Evolutionary conservation across 1,139 yeast genomes (phyloP).

Genomic region (Candida anutae): DNA sequence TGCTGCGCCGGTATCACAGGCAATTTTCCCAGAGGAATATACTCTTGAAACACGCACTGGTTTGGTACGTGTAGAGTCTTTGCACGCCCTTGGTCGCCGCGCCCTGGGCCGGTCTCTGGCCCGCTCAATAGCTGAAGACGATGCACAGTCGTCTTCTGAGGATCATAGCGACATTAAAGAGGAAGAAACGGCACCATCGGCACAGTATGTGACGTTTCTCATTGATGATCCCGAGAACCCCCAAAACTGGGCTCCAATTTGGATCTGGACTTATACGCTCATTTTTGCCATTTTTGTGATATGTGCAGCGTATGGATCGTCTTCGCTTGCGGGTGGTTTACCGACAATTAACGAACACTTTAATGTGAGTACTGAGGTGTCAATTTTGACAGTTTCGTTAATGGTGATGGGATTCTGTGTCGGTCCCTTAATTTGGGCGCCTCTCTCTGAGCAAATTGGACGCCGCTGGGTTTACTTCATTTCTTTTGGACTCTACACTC

Average conservation of each 20-base stretch:
- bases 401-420: constrained; percentile 87
- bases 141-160: not conserved
- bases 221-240: constrained; percentile 82
- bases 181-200: no score
- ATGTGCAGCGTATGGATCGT: constrained; percentile 85
- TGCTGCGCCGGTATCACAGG: no score
- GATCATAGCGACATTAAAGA: not conserved
- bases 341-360: constrained; percentile 55
- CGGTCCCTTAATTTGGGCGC: constrained; percentile 90
- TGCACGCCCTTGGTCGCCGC: constrained; percentile 59
- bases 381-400: constrained; percentile 70
- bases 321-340: constrained; percentile 82
- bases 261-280: constrained; percentile 64
- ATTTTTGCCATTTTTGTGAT: constrained; percentile 63
- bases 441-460: constrained; percentile 79
- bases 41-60: constrained; percentile 84
- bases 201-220: constrained; percentile 74
- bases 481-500: constrained; percentile 64
- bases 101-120: constrained; percentile 13
- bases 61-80: constrained; percentile 68
- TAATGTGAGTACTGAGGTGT: constrained; percentile 67
- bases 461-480: constrained; percentile 77
- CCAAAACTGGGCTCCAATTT: constrained; percentile 59
- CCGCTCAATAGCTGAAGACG: not conserved
- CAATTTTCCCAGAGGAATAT: constrained; percentile 88